A percentile compares a stretch with the other conserved stretches of the same genome.
These are phyloP conservation scores for Gossypioides kirkii DNA, from an alignment of 345 rosid species.

Conservation along the genomic window DNA sequence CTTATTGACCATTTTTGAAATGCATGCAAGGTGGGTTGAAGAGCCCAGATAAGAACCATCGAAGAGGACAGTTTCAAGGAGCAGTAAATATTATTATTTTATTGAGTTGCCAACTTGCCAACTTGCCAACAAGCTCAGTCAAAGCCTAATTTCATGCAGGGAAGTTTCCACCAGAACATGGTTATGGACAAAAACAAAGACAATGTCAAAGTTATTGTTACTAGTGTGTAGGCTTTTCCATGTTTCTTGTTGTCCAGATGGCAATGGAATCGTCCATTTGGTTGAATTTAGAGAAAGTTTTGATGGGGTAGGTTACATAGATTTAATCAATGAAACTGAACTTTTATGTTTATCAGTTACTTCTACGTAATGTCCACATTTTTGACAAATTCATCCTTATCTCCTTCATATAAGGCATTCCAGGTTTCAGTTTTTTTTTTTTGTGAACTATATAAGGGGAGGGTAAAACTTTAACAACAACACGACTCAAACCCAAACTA, in stretches of 20 bases:
- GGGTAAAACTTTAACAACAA: too few relatives aligned
- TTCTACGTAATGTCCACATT: conserved; percentile 12
- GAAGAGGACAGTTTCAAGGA: not conserved
- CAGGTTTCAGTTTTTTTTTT: too few relatives aligned
- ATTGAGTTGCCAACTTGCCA: conserved; percentile 3
- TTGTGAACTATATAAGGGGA: too few relatives aligned
- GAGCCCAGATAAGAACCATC: not conserved
- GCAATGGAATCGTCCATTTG: not conserved
- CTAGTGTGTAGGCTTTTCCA: not conserved
- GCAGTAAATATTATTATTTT: not conserved
- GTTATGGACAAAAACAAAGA: not conserved
- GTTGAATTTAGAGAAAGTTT: not conserved
- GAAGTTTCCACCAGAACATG: conserved; percentile 4
- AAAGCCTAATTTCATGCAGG: not conserved
- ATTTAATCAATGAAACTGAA: not conserved
- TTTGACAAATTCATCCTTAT: conserved; percentile 16
- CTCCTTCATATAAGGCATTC: too few relatives aligned
- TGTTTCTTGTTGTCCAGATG: not conserved
- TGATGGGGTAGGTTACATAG: conserved; percentile 12
- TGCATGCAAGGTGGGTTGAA: conserved; percentile 4
- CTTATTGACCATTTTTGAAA: not conserved
- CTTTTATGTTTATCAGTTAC: not conserved
- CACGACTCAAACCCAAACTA: too few relatives aligned
- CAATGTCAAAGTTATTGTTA: not conserved
- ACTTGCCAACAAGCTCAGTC: not conserved